These are phyloP conservation scores for Microcyclospora tardicrescens DNA, from an alignment of 2,329 filamentous ascomycete genomes.

Conservation along the genomic window DNA sequence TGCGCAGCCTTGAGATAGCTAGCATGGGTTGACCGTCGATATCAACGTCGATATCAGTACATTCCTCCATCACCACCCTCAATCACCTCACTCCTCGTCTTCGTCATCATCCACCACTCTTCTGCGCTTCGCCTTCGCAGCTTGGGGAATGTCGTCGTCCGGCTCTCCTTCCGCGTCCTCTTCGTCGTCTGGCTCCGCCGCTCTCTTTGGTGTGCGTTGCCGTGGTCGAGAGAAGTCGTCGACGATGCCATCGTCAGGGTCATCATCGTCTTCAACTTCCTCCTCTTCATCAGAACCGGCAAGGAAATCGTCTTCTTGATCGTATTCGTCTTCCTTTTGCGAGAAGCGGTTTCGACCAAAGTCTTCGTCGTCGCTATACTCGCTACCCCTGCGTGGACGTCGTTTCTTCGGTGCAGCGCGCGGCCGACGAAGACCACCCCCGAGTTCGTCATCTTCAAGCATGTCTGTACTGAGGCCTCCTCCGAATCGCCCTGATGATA, in stretches of 20 bases:
- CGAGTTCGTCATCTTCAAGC: slow-evolving; percentile 49
- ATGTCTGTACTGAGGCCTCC: slow-evolving; percentile 54
- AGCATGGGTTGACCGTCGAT: too few species aligned
- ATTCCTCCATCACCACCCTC: too few species aligned
- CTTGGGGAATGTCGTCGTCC: slow-evolving; percentile 14
- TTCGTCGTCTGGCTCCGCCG: slow-evolving; percentile 21
- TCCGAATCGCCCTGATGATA: slow-evolving; percentile 32
- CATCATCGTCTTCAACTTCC: slow-evolving; percentile 46
- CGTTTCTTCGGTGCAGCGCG: slow-evolving; percentile 14
- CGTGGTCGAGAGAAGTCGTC: slow-evolving; percentile 15
- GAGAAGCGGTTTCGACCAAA: slow-evolving; percentile 53
- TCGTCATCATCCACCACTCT: slow-evolving; percentile 36
- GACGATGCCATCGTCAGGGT: slow-evolving; percentile 30
- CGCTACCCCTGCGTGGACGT: slow-evolving; percentile 28
- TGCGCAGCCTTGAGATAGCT: too few species aligned
- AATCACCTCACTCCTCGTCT: slow-evolving; percentile 27
- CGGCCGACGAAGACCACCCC: slow-evolving; percentile 15
- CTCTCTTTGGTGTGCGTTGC: slow-evolving; percentile 27
- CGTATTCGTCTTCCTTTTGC: slow-evolving; percentile 60
- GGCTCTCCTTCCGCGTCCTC: slow-evolving; percentile 23
- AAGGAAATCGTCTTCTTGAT: slow-evolving; percentile 67
- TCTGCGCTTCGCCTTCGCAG: slow-evolving; percentile 28
- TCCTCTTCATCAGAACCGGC: slow-evolving; percentile 60
- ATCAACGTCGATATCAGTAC: too few species aligned
- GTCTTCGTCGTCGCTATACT: slow-evolving; percentile 62